phyloP scores from a whole-genome alignment of 2,329 filamentous ascomycete species.

The Fusarium camptoceras region DNA sequence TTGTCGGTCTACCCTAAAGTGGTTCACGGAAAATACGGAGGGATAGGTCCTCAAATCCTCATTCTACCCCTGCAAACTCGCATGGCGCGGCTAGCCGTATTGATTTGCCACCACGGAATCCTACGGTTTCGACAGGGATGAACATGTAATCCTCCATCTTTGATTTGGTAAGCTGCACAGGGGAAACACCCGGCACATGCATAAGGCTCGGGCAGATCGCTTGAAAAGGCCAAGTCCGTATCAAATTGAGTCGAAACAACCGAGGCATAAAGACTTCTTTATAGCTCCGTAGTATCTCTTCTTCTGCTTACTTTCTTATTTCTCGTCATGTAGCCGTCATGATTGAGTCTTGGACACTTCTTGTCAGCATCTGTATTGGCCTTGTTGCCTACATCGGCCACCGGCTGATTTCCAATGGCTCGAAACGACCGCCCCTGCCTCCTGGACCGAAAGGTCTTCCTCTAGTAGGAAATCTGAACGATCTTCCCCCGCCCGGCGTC shows the following conservation, averaged over 20 bases:
- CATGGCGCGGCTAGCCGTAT: background rate
- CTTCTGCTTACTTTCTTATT: background rate
- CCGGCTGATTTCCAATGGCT: background rate
- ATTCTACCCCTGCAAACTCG: background rate
- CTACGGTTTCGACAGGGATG: background rate
- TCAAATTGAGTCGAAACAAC: background rate
- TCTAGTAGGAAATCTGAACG: constrained; percentile 26
- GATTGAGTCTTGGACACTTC: background rate
- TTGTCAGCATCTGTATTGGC: background rate
- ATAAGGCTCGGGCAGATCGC: background rate
- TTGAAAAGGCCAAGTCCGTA: background rate
- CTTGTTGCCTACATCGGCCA: background rate
- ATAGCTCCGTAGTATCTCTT: background rate
- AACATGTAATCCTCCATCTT: background rate
- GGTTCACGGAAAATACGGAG: background rate
- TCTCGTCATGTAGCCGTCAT: background rate
- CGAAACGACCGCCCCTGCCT: constrained; percentile 6
- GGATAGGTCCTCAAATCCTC: background rate
- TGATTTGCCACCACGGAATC: background rate
- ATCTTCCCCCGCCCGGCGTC: constrained; percentile 15
- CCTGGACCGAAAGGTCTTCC: constrained; percentile 35
- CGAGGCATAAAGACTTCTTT: background rate
- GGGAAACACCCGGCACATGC: background rate
- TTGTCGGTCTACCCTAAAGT: background rate
- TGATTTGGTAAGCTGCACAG: background rate